These are phyloP conservation scores for Ustilago hordei DNA, from an alignment of 1,284 basidiomycete genomes.

Conservation along the genomic window DNA sequence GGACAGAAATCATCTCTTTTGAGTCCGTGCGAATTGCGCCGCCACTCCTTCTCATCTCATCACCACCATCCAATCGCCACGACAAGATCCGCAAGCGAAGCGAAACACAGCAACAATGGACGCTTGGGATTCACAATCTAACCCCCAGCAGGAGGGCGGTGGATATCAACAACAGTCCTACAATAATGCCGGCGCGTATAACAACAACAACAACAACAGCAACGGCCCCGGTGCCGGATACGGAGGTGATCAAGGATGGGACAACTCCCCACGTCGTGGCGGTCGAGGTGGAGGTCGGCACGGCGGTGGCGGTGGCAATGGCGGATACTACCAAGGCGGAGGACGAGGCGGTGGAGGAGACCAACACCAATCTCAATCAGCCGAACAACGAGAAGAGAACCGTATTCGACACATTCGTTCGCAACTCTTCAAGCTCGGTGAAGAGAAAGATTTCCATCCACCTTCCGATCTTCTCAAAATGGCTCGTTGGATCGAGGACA, in stretches of 20 bases:
- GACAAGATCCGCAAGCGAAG: background rate
- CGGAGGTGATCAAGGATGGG: slow-evolving; percentile 37
- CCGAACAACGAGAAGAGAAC: slow-evolving; percentile 47
- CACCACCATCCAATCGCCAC: background rate
- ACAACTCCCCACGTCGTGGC: slow-evolving; percentile 43
- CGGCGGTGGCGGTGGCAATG: slow-evolving; percentile 23
- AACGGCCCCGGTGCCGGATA: slow-evolving; percentile 4
- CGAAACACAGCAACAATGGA: slow-evolving; percentile 18
- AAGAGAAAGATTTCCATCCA: slow-evolving; percentile 57
- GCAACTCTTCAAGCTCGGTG: slow-evolving; percentile 58
- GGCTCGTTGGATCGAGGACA: slow-evolving; percentile 60
- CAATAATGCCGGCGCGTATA: slow-evolving; percentile 11
- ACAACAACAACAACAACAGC: background rate
- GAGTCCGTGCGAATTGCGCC: slow-evolving; percentile 18
- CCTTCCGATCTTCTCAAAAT: slow-evolving; percentile 58
- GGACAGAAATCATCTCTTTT: background rate
- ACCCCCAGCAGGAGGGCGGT: slow-evolving; percentile 9
- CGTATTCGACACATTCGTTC: slow-evolving; percentile 42
- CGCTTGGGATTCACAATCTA: slow-evolving; percentile 27
- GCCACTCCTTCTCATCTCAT: background rate
- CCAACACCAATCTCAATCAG: slow-evolving; percentile 19
- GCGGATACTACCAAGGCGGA: slow-evolving; percentile 22
- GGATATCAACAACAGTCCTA: slow-evolving; percentile 24
- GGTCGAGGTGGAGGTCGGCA: slow-evolving; percentile 29
- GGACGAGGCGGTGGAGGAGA: slow-evolving; percentile 11